Evolutionary conservation across 306 rosid genomes (phyloP).

Genomic region (Casuarina equisetifolia): DNA sequence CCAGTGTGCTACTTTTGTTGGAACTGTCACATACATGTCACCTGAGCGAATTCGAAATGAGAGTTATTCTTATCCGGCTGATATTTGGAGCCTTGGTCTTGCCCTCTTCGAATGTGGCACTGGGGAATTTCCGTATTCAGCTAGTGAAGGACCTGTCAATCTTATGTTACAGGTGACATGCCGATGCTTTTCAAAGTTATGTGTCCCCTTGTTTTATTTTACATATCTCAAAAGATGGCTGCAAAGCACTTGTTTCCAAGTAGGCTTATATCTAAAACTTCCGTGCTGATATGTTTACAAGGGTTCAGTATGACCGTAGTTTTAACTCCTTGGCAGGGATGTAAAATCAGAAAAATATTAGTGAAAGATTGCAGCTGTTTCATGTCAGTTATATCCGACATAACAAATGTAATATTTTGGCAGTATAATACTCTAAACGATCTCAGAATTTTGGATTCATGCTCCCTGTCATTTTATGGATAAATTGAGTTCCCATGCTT

Average conservation of each 20-base stretch:
- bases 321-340: background rate
- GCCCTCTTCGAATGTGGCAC: conserved; percentile 96
- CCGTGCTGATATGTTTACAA: background rate
- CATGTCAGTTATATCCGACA: background rate
- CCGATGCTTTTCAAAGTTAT: conserved; percentile 11
- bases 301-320: background rate
- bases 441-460: conserved; percentile 2
- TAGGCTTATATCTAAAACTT: background rate
- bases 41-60: conserved; percentile 95
- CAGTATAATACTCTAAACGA: conserved; percentile 6
- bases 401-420: conserved; percentile 5
- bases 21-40: conserved; percentile 97
- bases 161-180: conserved; percentile 90
- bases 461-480: background rate
- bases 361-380: background rate
- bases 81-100: conserved; percentile 98
- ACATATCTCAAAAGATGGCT: background rate
- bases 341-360: background rate
- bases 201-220: conserved; percentile 14
- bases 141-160: conserved; percentile 91
- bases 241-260: background rate
- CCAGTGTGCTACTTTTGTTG: conserved; percentile 97
- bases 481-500: background rate
- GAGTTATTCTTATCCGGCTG: conserved; percentile 96
- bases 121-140: conserved; percentile 94